These are phyloP conservation scores for Thalassiosira livingstoniorum DNA, from an alignment of 352 stramenopile species.

Conservation along the genomic window DNA sequence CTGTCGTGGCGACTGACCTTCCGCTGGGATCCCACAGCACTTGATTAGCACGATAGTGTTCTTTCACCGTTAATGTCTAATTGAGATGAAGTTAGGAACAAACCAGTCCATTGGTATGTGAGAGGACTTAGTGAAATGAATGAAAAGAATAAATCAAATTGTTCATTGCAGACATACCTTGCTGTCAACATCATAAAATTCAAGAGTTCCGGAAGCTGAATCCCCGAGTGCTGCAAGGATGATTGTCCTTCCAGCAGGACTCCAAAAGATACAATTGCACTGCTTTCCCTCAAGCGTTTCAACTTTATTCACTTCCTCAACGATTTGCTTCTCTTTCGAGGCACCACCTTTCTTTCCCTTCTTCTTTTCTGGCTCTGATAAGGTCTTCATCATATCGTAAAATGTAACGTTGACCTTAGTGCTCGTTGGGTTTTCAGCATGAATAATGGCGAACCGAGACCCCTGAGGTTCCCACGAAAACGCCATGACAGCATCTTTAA, in stretches of 20 bases:
- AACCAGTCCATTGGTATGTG: no score
- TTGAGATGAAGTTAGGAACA: no score
- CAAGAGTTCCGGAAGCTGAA: constrained; percentile 92
- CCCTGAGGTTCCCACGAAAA: constrained; percentile 97
- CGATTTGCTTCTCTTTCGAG: constrained; percentile 89
- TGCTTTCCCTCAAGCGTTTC: constrained; percentile 95
- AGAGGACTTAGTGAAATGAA: no score
- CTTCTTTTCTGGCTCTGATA: constrained; percentile 76
- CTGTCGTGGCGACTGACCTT: constrained; percentile 93
- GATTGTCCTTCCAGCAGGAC: constrained; percentile 92
- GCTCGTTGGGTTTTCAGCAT: constrained; percentile 90
- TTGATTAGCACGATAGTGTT: constrained; percentile 98
- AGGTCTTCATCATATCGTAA: constrained; percentile 92
- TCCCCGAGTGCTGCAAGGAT: constrained; percentile 94
- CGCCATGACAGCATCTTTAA: constrained; percentile 95
- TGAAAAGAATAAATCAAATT: no score
- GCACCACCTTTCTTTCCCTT: constrained; percentile 62
- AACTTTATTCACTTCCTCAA: constrained; percentile 93
- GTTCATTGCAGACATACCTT: no score
- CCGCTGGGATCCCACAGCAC: constrained; percentile 98
- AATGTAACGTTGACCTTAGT: constrained; percentile 95
- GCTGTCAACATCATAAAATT: constrained; percentile 98
- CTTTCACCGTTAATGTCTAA: constrained; percentile 93
- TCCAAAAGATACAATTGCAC: constrained; percentile 97
- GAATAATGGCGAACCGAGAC: constrained; percentile 95